A percentile compares a stretch with the other conserved stretches of the same genome.
Conservation (phyloP, 345 rosid species). For the Syzygium aromaticum region DNA sequence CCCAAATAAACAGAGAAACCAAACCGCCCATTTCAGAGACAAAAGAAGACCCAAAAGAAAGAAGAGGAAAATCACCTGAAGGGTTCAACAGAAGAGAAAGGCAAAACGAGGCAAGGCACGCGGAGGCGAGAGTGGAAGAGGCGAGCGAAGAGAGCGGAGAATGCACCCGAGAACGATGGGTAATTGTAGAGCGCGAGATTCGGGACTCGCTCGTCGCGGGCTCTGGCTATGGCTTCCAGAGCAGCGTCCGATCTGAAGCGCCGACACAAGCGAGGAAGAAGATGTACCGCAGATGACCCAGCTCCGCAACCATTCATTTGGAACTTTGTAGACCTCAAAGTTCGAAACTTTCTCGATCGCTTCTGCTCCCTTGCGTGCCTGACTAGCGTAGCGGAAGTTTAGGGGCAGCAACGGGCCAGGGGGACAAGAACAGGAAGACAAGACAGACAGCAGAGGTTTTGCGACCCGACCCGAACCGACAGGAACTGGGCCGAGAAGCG, state of each 20-base stretch:
- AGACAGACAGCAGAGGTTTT: background rate
- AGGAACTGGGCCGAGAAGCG: background rate
- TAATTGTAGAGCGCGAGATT: slow-evolving; percentile 67
- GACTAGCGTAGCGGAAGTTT: background rate
- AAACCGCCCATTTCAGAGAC: background rate
- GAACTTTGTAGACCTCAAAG: background rate
- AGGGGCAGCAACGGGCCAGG: background rate
- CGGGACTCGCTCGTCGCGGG: slow-evolving; percentile 43
- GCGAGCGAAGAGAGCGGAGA: slow-evolving; percentile 71
- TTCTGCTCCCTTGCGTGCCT: background rate
- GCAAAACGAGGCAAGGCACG: slow-evolving; percentile 60
- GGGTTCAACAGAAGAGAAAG: slow-evolving; percentile 72
- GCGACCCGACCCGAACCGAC: background rate
- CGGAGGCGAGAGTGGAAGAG: slow-evolving; percentile 62
- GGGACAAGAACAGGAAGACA: background rate
- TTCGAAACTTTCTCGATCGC: background rate
- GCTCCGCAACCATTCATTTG: background rate
- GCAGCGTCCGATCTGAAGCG: slow-evolving; percentile 81
- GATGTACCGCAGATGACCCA: background rate
- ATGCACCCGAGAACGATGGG: slow-evolving; percentile 85
- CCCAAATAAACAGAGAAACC: background rate
- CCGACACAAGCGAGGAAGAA: slow-evolving; percentile 1
- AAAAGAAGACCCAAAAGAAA: background rate
- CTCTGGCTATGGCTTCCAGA: slow-evolving; percentile 50
- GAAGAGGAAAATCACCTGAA: slow-evolving; percentile 24